These are phyloP conservation scores for Ensete glaucum DNA, from an alignment of 176 grass and related monocot species.

Conservation along the genomic window DNA sequence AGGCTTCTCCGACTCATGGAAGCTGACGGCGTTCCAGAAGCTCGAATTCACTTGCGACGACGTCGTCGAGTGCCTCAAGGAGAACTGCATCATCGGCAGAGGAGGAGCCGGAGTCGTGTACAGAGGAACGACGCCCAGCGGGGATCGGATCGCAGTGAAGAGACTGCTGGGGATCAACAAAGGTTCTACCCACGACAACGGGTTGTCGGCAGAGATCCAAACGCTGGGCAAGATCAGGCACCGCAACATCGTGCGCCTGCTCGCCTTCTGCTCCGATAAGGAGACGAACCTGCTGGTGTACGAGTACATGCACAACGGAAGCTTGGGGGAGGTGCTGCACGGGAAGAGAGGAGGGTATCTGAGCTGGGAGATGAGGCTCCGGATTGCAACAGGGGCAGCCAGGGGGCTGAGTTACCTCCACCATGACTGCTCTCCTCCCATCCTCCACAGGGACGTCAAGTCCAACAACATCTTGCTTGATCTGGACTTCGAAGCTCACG, in stretches of 20 bases:
- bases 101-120: conserved; percentile 85
- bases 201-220: conserved; percentile 79
- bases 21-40: conserved; percentile 82
- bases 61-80: conserved; percentile 72
- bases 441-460: conserved; percentile 92
- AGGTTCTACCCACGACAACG: conserved; percentile 51
- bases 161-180: conserved; percentile 54
- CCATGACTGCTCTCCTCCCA: conserved; percentile 80
- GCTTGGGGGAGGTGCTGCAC: conserved; percentile 80
- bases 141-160: conserved; percentile 65
- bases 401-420: conserved; percentile 92
- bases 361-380: conserved; percentile 67
- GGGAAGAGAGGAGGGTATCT: conserved; percentile 79
- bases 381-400: conserved; percentile 77
- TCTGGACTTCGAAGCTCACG: conserved; percentile 70
- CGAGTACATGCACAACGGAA: conserved; percentile 93
- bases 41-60: conserved; percentile 70
- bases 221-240: conserved; percentile 81
- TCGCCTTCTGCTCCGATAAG: conserved; percentile 61
- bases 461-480: conserved; percentile 95
- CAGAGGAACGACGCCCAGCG: conserved; percentile 56
- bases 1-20: conserved; percentile 40
- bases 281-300: conserved; percentile 81
- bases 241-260: conserved; percentile 78
- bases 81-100: conserved; percentile 84